Conservation (phyloP, 495 filamentous ascomycete species). For the Neurospora sp. region DNA sequence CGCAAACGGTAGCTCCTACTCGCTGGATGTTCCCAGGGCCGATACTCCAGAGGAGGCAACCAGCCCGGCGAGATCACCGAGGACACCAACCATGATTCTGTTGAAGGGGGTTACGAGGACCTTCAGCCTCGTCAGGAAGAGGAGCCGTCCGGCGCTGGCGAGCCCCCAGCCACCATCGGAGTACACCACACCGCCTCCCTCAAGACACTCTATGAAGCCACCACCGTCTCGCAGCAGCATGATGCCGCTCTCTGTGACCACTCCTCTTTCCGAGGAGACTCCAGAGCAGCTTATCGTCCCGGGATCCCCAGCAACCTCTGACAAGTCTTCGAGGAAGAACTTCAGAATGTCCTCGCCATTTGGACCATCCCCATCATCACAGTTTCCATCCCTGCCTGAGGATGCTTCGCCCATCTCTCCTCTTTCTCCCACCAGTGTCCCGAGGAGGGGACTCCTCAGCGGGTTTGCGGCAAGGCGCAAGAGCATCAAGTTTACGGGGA, state of each 20-base stretch:
- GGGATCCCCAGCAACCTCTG: background rate
- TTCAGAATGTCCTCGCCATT: background rate
- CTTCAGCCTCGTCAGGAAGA: conserved; percentile 34
- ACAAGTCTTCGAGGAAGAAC: background rate
- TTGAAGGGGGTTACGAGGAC: conserved; percentile 35
- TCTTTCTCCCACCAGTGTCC: background rate
- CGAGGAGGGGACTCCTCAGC: conserved; percentile 31
- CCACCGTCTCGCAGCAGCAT: background rate
- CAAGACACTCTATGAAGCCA: background rate
- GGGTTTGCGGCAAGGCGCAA: conserved; percentile 30
- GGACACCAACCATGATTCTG: conserved; percentile 25
- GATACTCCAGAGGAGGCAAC: conserved; percentile 12
- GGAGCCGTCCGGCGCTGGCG: conserved; percentile 33
- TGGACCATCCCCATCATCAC: background rate
- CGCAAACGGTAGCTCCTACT: conserved; percentile 27
- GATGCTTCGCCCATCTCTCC: background rate
- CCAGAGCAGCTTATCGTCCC: background rate
- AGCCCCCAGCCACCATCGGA: conserved; percentile 2
- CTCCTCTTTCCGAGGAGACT: background rate
- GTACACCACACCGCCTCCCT: background rate
- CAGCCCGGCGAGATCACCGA: conserved; percentile 19
- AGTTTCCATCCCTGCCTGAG: background rate
- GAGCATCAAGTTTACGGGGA: conserved; percentile 27
- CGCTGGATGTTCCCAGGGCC: conserved; percentile 19
- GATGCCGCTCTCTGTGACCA: background rate